Conservation (phyloP, 164 flowering plant genomes). For the Chloranthus sessilifolius region DNA sequence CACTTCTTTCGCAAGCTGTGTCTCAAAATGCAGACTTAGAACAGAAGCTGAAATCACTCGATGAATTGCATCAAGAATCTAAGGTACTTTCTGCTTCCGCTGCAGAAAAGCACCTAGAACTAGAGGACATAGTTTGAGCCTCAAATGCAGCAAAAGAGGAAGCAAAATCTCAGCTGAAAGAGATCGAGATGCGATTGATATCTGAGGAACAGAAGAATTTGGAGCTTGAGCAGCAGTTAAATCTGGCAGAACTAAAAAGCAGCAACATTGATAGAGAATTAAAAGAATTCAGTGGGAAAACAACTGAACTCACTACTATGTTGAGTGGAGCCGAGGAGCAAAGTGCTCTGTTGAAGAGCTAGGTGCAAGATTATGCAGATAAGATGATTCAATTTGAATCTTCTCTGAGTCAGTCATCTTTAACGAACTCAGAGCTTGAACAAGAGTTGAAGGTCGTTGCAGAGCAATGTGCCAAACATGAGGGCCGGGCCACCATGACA, state of each 20-base stretch:
- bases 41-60: conserved; percentile 56
- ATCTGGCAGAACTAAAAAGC: conserved; percentile 38
- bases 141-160: conserved; percentile 58
- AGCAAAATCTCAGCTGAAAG: conserved; percentile 45
- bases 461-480: conserved; percentile 61
- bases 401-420: conserved; percentile 33
- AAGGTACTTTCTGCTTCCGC: conserved; percentile 41
- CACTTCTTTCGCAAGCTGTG: conserved; percentile 61
- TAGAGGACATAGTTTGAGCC: conserved; percentile 45
- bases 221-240: conserved; percentile 65
- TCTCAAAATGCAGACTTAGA: conserved; percentile 61
- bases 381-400: conserved; percentile 48
- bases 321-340: conserved; percentile 46
- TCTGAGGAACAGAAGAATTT: conserved; percentile 53
- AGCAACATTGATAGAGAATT: conserved; percentile 48
- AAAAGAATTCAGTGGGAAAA: conserved; percentile 38
- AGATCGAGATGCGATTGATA: conserved; percentile 38
- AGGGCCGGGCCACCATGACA: conserved; percentile 47
- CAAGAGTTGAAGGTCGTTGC: conserved; percentile 42
- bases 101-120: conserved; percentile 52
- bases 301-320: conserved; percentile 28
- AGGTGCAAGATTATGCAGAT: conserved; percentile 39
- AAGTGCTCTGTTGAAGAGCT: conserved; percentile 28
- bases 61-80: conserved; percentile 52
- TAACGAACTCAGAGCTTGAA: conserved; percentile 50